phyloP scores from a whole-genome alignment of 1,284 basidiomycete species.

The Pseudozyma hubeiensis region DNA sequence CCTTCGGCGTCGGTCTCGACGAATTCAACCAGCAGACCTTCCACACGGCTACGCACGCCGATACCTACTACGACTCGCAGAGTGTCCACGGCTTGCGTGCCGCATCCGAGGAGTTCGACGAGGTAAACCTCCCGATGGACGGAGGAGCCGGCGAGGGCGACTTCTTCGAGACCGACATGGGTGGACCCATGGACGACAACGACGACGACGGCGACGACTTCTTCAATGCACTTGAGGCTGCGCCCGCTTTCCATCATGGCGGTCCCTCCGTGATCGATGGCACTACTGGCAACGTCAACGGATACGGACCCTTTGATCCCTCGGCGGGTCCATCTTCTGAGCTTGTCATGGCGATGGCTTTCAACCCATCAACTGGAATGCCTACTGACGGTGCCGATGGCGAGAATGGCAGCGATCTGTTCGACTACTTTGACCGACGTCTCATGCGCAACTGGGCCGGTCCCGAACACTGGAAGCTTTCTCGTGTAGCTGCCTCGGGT shows the following conservation, averaged over 20 bases:
- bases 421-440: slow-evolving; percentile 93
- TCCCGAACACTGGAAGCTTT: slow-evolving; percentile 96
- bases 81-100: slow-evolving; percentile 19
- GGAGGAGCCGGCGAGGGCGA: slow-evolving; percentile 29
- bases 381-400: slow-evolving; percentile 40
- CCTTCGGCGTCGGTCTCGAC: slow-evolving; percentile 51
- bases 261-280: slow-evolving; percentile 45
- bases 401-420: slow-evolving; percentile 64
- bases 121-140: slow-evolving; percentile 26
- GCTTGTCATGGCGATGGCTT: slow-evolving; percentile 85
- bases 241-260: slow-evolving; percentile 36
- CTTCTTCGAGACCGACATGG: slow-evolving; percentile 36
- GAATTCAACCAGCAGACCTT: slow-evolving; percentile 47
- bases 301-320: slow-evolving; percentile 45
- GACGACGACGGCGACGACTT: slow-evolving; percentile 64
- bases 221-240: slow-evolving; percentile 66
- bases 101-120: slow-evolving; percentile 36
- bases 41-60: slow-evolving; percentile 31
- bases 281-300: slow-evolving; percentile 31
- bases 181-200: slow-evolving; percentile 28
- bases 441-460: slow-evolving; percentile 97
- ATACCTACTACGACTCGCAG: slow-evolving; percentile 26
- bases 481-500: slow-evolving; percentile 37
- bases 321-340: slow-evolving; percentile 71
- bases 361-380: slow-evolving; percentile 38